Evolutionary conservation across 306 rosid genomes (phyloP).

Genomic region (Macrotyloma uniflorum): DNA sequence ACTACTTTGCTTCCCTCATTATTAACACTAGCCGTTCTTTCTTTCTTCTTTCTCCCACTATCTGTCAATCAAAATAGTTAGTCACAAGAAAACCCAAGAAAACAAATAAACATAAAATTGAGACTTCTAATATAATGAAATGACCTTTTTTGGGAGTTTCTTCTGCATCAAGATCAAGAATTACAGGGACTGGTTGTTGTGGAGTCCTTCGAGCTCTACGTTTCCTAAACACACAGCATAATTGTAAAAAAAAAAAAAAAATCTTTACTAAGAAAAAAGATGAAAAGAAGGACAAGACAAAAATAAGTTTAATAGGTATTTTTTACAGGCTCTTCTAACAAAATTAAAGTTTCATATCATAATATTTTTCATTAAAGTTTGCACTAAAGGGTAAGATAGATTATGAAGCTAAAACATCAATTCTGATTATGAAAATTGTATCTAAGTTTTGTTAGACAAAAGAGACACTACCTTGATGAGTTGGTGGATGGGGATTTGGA

Average conservation of each 20-base stretch:
- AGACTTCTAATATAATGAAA: neutral
- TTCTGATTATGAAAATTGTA: neutral
- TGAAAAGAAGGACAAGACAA: no score
- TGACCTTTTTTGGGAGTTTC: slow-evolving; percentile 63
- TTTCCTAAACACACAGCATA: slow-evolving; percentile 54
- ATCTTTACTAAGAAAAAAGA: neutral
- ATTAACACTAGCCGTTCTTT: slow-evolving; percentile 5
- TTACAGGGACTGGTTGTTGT: slow-evolving; percentile 49
- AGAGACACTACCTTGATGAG: slow-evolving; percentile 62
- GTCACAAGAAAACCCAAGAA: neutral
- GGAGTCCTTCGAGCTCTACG: slow-evolving; percentile 68
- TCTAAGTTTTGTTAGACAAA: neutral
- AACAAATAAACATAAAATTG: neutral
- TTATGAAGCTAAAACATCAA: neutral
- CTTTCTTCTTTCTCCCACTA: slow-evolving; percentile 46
- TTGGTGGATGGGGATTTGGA: slow-evolving; percentile 67
- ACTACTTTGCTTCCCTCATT: slow-evolving; percentile 47
- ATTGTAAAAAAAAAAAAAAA: neutral
- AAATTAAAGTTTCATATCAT: neutral
- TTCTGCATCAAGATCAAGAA: slow-evolving; percentile 75
- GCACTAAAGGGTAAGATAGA: neutral
- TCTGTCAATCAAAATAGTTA: slow-evolving; percentile 41
- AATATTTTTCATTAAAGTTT: no score
- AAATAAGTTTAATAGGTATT: neutral
- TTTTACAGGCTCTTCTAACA: neutral